phyloP scores from a whole-genome alignment of 257 asterid genomes.

The Salvia splendens region DNA sequence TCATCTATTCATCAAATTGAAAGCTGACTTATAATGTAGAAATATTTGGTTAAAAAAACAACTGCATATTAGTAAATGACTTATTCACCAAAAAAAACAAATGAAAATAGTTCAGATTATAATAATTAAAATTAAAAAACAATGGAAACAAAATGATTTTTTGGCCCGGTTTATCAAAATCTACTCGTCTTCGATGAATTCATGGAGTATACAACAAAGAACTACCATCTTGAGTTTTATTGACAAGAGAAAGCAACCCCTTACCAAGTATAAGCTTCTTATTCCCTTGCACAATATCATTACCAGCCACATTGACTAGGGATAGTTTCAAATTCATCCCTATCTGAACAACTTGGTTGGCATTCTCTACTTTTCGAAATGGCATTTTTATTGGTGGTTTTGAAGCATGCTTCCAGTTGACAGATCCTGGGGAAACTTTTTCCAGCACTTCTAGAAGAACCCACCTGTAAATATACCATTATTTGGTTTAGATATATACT shows the following conservation, averaged over 20 bases:
- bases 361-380: slow-evolving; percentile 89
- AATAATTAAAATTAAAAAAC: background rate
- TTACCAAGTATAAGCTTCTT: slow-evolving; percentile 96
- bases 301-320: slow-evolving; percentile 93
- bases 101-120: background rate
- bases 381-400: slow-evolving; percentile 98
- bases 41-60: slow-evolving; percentile 3
- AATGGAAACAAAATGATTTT: background rate
- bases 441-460: slow-evolving; percentile 83
- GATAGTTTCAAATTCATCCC: slow-evolving; percentile 87
- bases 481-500: slow-evolving; percentile 3
- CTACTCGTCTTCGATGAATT: background rate
- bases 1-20: slow-evolving; percentile 14
- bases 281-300: slow-evolving; percentile 95
- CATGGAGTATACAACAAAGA: slow-evolving; percentile 8
- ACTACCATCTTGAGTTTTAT: slow-evolving; percentile 3
- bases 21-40: background rate
- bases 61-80: background rate
- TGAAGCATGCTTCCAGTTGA: slow-evolving; percentile 87
- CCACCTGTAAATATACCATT: slow-evolving; percentile 62
- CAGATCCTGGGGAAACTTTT: slow-evolving; percentile 78
- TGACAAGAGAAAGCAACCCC: slow-evolving; percentile 20
- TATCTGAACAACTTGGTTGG: slow-evolving; percentile 85
- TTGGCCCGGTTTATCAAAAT: background rate
- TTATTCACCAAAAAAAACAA: background rate